phyloP scores from a whole-genome alignment of 2,329 filamentous ascomycete genomes.

The Hypoxylon sp. region DNA sequence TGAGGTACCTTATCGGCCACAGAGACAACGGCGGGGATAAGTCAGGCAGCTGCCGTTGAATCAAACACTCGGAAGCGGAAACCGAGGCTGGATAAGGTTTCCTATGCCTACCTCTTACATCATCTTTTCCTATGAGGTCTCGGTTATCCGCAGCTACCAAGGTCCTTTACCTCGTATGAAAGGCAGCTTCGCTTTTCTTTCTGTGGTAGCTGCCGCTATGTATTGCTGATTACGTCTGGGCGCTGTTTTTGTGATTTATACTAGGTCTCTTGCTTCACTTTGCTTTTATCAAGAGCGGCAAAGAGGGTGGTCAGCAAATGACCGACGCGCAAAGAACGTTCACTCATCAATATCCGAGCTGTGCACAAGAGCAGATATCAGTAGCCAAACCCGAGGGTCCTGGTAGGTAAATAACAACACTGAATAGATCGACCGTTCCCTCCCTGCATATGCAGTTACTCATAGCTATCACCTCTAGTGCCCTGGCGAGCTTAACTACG shows the following conservation, averaged over 20 bases:
- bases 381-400: neutral
- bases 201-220: conserved; percentile 6
- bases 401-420: conserved; percentile 7
- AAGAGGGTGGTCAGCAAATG: conserved; percentile 14
- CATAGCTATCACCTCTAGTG: conserved; percentile 13
- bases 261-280: conserved; percentile 2
- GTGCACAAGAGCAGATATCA: neutral
- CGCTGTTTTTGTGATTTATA: conserved; percentile 2
- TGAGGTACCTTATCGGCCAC: conserved; percentile 13
- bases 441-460: conserved; percentile 9
- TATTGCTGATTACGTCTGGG: neutral
- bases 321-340: conserved; percentile 7
- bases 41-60: conserved; percentile 8
- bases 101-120: conserved; percentile 33
- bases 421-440: neutral
- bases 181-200: conserved; percentile 14
- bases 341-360: conserved; percentile 9
- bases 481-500: conserved; percentile 19
- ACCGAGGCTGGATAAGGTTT: conserved; percentile 27
- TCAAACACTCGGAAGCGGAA: conserved; percentile 27
- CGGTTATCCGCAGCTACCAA: conserved; percentile 23
- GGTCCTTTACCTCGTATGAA: neutral
- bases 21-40: conserved; percentile 16
- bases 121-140: conserved; percentile 17
- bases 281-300: conserved; percentile 9